phyloP scores from a whole-genome alignment of 208 protist species.

The Trypanosoma brucei region DNA sequence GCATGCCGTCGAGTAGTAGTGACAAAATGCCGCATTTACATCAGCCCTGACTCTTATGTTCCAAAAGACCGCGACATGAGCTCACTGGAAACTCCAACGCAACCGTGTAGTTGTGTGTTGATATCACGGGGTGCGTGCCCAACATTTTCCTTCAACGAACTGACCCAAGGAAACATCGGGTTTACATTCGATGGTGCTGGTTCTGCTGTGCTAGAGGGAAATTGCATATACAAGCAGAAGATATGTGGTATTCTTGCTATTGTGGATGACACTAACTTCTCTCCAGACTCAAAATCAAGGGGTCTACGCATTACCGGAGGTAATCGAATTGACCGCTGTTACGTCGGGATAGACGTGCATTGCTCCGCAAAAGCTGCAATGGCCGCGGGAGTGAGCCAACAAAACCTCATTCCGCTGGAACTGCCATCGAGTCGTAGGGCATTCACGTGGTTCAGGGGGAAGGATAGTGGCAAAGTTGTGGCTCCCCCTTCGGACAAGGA shows the following conservation, averaged over 20 bases:
- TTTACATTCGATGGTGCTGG: slow-evolving; percentile 67
- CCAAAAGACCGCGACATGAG: slow-evolving; percentile 21
- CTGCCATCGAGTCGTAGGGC: slow-evolving; percentile 13
- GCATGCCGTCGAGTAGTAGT: slow-evolving; percentile 58
- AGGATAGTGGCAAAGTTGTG: slow-evolving; percentile 1
- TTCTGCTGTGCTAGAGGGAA: slow-evolving; percentile 56
- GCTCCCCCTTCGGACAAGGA: background rate
- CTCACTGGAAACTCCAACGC: slow-evolving; percentile 11
- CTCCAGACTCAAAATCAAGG: slow-evolving; percentile 8
- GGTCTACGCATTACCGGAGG: slow-evolving; percentile 66
- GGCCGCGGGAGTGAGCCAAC: background rate
- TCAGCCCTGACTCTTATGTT: slow-evolving; percentile 24
- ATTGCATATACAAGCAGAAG: slow-evolving; percentile 68
- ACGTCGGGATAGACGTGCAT: slow-evolving; percentile 77
- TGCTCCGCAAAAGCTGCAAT: slow-evolving; percentile 19
- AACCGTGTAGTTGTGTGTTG: slow-evolving; percentile 53
- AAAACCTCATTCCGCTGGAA: slow-evolving; percentile 5
- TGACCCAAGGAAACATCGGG: slow-evolving; percentile 70
- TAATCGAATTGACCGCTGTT: slow-evolving; percentile 80
- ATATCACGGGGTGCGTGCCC: slow-evolving; percentile 66
- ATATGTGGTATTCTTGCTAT: slow-evolving; percentile 72
- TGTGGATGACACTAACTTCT: slow-evolving; percentile 22
- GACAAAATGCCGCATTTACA: slow-evolving; percentile 56
- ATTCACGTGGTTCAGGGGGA: slow-evolving; percentile 18
- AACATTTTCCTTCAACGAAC: slow-evolving; percentile 58